A percentile compares a stretch with the other conserved stretches of the same genome.
Evolutionary conservation across 2,329 filamentous ascomycete species (phyloP).

Genomic region (Arthrobotrys conoides): DNA sequence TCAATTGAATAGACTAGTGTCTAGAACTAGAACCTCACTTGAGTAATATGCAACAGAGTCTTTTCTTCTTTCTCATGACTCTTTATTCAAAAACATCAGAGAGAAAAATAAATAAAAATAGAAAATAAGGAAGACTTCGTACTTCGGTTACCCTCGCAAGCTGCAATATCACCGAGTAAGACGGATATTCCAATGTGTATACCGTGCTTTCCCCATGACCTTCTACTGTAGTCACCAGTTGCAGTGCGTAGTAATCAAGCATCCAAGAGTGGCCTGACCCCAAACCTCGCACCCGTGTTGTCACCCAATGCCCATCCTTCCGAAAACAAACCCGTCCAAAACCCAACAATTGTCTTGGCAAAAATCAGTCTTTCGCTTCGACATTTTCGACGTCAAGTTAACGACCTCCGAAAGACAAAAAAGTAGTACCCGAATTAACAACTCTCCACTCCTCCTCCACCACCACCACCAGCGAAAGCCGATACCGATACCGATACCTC

Average conservation of each 20-base stretch:
- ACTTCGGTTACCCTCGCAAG: not conserved
- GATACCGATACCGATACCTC: not conserved
- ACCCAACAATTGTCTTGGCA: slow-evolving; percentile 42
- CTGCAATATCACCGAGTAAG: not conserved
- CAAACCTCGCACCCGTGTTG: not conserved
- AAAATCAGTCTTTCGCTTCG: slow-evolving; percentile 32
- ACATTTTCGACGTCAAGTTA: slow-evolving; percentile 19
- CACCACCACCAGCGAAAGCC: not conserved
- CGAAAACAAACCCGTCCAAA: slow-evolving; percentile 20
- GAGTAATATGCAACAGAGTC: no score
- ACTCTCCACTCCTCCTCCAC: slow-evolving; percentile 16
- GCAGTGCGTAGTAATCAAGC: slow-evolving; percentile 12
- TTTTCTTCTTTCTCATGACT: no score
- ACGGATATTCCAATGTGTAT: not conserved
- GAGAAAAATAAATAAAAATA: not conserved
- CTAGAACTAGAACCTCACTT: no score
- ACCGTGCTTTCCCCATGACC: not conserved
- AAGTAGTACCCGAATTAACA: not conserved
- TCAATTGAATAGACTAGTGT: no score
- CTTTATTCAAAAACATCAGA: not conserved
- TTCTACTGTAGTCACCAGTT: not conserved
- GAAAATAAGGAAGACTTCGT: not conserved
- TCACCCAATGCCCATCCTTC: slow-evolving; percentile 1
- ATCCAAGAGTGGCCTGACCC: slow-evolving; percentile 28
- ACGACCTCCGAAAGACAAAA: slow-evolving; percentile 18